A percentile compares a stretch with the other conserved stretches of the same genome.
phyloP scores from a whole-genome alignment of 306 rosid genomes.

The Quercus cerris region DNA sequence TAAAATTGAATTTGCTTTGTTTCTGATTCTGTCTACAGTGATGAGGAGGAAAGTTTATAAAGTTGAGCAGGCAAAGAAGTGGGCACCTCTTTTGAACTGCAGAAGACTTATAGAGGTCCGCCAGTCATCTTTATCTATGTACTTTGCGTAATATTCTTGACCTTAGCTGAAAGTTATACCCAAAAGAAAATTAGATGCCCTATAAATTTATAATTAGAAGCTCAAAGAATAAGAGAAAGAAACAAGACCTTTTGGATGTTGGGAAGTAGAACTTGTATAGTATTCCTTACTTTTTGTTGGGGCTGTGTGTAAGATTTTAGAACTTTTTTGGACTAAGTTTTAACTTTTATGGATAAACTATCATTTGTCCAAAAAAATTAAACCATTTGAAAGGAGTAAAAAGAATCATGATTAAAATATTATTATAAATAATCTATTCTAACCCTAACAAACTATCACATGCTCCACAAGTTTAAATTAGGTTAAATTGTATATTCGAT shows the following conservation, averaged over 20 bases:
- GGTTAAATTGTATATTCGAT: too few relatives aligned
- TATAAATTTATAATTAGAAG: slow-evolving; percentile 1
- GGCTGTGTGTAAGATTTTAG: slow-evolving; percentile 28
- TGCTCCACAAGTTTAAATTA: too few relatives aligned
- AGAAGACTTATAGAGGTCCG: slow-evolving; percentile 47
- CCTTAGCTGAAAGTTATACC: slow-evolving; percentile 28
- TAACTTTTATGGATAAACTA: not conserved
- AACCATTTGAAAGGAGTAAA: too few relatives aligned
- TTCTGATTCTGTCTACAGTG: slow-evolving; percentile 43
- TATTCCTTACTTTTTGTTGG: slow-evolving; percentile 37
- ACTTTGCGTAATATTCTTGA: slow-evolving; percentile 22
- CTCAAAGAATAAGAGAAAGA: slow-evolving; percentile 20
- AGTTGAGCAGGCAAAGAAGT: slow-evolving; percentile 57
- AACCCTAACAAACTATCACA: too few relatives aligned
- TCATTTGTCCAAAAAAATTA: too few relatives aligned
- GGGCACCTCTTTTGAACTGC: slow-evolving; percentile 52
- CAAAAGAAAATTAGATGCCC: slow-evolving; percentile 9
- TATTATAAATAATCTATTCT: too few relatives aligned
- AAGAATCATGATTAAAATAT: too few relatives aligned
- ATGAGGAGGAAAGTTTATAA: slow-evolving; percentile 45
- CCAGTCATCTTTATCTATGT: slow-evolving; percentile 33
- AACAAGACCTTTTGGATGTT: slow-evolving; percentile 28
- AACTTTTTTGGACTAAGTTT: slow-evolving; percentile 24
- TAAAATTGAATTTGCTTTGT: slow-evolving; percentile 20
- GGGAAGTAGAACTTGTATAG: slow-evolving; percentile 42